Percentiles rank a stretch among this genome's conserved stretches.
Evolutionary conservation across 2,329 filamentous ascomycete genomes (phyloP).

Genomic region (Thelonectria olida): DNA sequence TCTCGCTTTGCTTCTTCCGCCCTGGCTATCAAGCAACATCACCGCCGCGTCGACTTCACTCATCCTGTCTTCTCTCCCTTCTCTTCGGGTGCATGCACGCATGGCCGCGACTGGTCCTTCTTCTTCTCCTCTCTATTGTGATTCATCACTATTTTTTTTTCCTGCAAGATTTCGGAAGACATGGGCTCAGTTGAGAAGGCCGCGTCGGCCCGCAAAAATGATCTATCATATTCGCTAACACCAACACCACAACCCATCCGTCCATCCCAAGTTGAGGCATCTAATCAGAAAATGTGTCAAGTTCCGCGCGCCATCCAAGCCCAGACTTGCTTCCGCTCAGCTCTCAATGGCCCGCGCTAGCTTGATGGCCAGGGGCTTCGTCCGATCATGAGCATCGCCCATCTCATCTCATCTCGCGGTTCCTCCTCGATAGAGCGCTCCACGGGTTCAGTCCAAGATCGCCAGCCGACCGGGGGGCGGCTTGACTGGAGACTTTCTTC

Average conservation of each 20-base stretch:
- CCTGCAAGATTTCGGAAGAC: constrained; percentile 17
- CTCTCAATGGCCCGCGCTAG: constrained; percentile 17
- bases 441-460: neutral
- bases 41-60: constrained; percentile 14
- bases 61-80: neutral
- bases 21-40: constrained; percentile 24
- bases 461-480: neutral
- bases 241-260: neutral
- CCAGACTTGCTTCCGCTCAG: constrained; percentile 24
- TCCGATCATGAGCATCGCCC: neutral
- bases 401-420: neutral
- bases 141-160: neutral
- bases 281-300: constrained; percentile 38
- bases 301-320: constrained; percentile 22
- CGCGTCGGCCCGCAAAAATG: constrained; percentile 17
- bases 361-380: constrained; percentile 24
- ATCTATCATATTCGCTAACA: constrained; percentile 33
- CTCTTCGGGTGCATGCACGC: neutral
- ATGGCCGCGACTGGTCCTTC: too few relatives aligned
- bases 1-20: constrained; percentile 21
- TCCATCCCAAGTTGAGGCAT: constrained; percentile 19
- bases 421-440: neutral
- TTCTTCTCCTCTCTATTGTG: too few relatives aligned
- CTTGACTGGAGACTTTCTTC: constrained; percentile 14
- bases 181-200: neutral